Percentiles rank a stretch among this genome's conserved stretches.
phyloP scores from a whole-genome alignment of 1,139 yeast genomes.

The Zhuliangozyma parablackwelliae region DNA sequence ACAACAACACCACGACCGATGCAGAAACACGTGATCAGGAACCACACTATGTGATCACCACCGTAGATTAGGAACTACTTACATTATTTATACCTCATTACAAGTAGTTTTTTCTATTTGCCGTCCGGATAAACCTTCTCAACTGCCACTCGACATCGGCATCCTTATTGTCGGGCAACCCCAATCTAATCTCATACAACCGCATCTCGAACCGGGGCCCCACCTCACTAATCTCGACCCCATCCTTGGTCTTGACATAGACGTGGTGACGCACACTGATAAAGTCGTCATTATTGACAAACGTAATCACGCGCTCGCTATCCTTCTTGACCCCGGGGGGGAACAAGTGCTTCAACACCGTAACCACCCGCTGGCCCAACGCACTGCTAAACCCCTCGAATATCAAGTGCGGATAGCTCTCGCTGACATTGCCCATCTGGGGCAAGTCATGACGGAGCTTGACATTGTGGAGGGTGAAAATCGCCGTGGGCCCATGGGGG shows the following conservation, averaged over 20 bases:
- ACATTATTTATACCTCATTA: conserved; percentile 3
- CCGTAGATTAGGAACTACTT: too few species aligned
- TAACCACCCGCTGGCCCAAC: conserved; percentile 79
- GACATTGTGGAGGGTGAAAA: conserved; percentile 91
- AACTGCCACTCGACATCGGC: conserved; percentile 98
- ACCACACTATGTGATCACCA: neutral
- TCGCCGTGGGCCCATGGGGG: conserved; percentile 97
- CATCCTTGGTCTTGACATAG: conserved; percentile 81
- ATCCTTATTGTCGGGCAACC: conserved; percentile 90
- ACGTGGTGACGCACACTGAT: conserved; percentile 94
- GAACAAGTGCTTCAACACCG: conserved; percentile 79
- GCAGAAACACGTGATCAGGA: neutral
- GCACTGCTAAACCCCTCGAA: conserved; percentile 87
- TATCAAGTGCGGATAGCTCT: conserved; percentile 88
- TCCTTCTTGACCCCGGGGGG: conserved; percentile 97
- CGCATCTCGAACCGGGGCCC: conserved; percentile 99
- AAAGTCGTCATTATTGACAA: conserved; percentile 85
- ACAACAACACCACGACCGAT: too few species aligned
- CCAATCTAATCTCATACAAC: conserved; percentile 79
- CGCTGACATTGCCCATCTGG: conserved; percentile 82
- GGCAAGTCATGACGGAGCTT: conserved; percentile 89
- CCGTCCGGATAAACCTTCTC: conserved; percentile 89
- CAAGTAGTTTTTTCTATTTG: conserved; percentile 87
- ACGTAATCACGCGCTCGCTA: conserved; percentile 77
- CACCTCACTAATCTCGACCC: conserved; percentile 89